phyloP scores from a whole-genome alignment of 768 basidiomycete genomes.

The Porpolomopsis calyptriformis region DNA sequence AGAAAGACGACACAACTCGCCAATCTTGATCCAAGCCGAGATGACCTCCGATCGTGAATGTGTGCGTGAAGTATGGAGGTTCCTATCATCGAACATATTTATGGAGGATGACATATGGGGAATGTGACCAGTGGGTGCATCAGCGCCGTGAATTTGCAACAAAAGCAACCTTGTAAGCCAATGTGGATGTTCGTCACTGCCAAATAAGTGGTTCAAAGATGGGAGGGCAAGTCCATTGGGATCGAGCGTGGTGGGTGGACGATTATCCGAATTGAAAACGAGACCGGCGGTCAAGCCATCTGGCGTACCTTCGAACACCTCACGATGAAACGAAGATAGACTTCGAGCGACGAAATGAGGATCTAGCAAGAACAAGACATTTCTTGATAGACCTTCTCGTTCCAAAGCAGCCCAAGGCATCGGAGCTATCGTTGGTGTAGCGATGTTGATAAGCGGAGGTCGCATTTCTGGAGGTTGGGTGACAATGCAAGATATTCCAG shows the following conservation, averaged over 20 bases:
- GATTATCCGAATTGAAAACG: conserved; percentile 24
- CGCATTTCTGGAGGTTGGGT: too few species aligned
- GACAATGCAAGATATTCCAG: conserved; percentile 17
- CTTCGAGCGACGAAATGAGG: conserved; percentile 51
- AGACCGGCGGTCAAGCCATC: conserved; percentile 41
- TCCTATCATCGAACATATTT: conserved; percentile 5
- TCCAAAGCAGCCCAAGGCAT: conserved; percentile 45
- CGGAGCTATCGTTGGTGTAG: conserved; percentile 12
- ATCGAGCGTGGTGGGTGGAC: conserved; percentile 2
- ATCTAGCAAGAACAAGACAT: conserved; percentile 55
- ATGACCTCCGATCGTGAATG: conserved; percentile 68
- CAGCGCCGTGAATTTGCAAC: conserved; percentile 57
- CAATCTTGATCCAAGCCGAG: conserved; percentile 60
- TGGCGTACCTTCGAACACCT: conserved; percentile 40
- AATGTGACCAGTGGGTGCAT: conserved; percentile 28
- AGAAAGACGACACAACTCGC: conserved; percentile 56
- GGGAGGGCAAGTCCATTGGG: not conserved
- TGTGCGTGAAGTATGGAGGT: conserved; percentile 39
- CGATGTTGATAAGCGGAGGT: conserved; percentile 19
- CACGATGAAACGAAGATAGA: conserved; percentile 51
- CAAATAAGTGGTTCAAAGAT: conserved; percentile 37
- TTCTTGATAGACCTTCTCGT: conserved; percentile 57
- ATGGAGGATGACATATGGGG: conserved; percentile 21
- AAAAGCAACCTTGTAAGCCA: conserved; percentile 73
- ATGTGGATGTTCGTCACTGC: conserved; percentile 61